These are phyloP conservation scores for Curvularia hawaiiensis DNA, from an alignment of 2,329 filamentous ascomycete genomes.

Conservation along the genomic window DNA sequence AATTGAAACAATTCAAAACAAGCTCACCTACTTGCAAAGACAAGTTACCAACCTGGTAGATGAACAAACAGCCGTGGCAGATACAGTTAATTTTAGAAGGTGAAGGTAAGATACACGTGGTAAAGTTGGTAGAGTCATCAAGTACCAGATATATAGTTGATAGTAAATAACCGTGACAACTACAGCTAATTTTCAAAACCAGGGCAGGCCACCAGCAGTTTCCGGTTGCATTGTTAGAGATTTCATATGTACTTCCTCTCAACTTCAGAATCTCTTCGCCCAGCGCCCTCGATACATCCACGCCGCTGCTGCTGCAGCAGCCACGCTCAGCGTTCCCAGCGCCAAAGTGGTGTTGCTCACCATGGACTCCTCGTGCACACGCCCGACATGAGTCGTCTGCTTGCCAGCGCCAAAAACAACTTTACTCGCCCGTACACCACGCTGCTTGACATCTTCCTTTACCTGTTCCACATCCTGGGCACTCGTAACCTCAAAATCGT, in stretches of 20 bases:
- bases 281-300: slow-evolving; percentile 29
- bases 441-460: background rate
- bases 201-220: too few species aligned
- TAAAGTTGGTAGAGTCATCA: too few species aligned
- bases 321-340: slow-evolving; percentile 42
- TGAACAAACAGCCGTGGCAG: too few species aligned
- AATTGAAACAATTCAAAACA: too few species aligned
- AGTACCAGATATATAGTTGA: too few species aligned
- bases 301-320: slow-evolving; percentile 45
- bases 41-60: too few species aligned
- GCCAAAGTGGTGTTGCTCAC: slow-evolving; percentile 47
- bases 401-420: slow-evolving; percentile 43
- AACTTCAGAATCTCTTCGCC: slow-evolving; percentile 18
- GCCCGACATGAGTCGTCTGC: slow-evolving; percentile 46
- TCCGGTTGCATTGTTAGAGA: background rate
- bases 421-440: slow-evolving; percentile 32
- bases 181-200: too few species aligned
- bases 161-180: too few species aligned
- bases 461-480: background rate
- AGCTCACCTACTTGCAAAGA: too few species aligned
- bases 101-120: too few species aligned
- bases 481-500: slow-evolving; percentile 49
- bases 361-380: slow-evolving; percentile 53
- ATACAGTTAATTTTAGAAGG: too few species aligned
- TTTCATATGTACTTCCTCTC: background rate